Base-by-base conservation (phyloP, 2,329 filamentous ascomycete species). In the Teratosphaeria nubilosa region DNA sequence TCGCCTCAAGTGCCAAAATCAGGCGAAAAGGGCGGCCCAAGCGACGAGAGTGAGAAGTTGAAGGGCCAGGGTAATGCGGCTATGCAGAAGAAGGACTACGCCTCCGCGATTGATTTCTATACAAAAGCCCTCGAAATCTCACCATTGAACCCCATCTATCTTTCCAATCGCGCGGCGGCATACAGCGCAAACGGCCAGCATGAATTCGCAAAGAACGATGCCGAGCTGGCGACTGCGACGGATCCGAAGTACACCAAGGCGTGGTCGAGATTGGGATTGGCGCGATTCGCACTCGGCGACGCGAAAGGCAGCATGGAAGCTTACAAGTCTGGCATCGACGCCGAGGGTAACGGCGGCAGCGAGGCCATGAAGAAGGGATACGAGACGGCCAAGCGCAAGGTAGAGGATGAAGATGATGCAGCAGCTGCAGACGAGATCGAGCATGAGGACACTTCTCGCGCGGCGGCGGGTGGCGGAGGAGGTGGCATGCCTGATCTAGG, bases 331-430 rank as follows among this genome's bases (percentile, higher is more conserved):
- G 94, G 94, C 56, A 97, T 99, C 70, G 89, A 96, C 72, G 83
- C 90, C 63, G 94, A 99, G 75, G 92, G 94, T 55, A 94, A 86
- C 70, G 94, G 94, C 56, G 94, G 94, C 61, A 95, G 89, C 66
- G 91, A 97, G 16, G 91, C 92, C 60, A 97, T 97, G 94, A 92
- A 91, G 80, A 95, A 92, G 77, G 94, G 94, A 22, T 94, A 83
- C 71, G 91, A 97, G 82, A 97, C 94, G 16, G 92, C 91, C 56
- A 94, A 88, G 81, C 85, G 85, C 69, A 84, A 88, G 68, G 86
- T 95, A 52, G 90, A 92, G 63, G 91, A 96, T 74, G 83, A 92
- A n/a, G 75, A 54, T 32, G 62, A 54, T n/a, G 57, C 45, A 24
- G 66, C 57, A 13, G 58, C 53, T 22, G 41, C 82, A 80, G 62